Conservation (phyloP, 2,329 filamentous ascomycete species). For the Emergomyces africanus region DNA sequence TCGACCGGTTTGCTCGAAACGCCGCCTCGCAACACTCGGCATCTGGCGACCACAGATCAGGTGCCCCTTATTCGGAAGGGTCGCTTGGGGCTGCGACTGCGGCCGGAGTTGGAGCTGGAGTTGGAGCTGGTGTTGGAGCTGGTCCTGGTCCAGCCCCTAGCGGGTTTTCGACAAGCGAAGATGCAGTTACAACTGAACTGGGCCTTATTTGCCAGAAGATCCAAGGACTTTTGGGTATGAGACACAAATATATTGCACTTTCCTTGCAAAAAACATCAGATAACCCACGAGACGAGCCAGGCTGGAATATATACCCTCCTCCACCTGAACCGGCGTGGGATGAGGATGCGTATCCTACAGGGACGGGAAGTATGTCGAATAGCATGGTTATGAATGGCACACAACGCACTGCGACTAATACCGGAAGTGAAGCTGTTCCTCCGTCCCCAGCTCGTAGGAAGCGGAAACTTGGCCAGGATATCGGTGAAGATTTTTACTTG, state of each 20-base stretch:
- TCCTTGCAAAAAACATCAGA: conserved; percentile 72
- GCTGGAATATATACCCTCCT: conserved; percentile 81
- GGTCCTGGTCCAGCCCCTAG: conserved; percentile 48
- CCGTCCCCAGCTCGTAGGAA: conserved; percentile 42
- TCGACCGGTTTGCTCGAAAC: conserved; percentile 36
- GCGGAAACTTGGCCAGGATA: conserved; percentile 77
- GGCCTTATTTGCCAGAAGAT: conserved; percentile 81
- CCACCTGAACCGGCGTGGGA: conserved; percentile 88
- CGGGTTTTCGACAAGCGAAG: conserved; percentile 58
- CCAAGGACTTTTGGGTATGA: conserved; percentile 73
- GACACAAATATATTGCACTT: conserved; percentile 76
- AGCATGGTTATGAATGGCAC: conserved; percentile 13
- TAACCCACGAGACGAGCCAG: conserved; percentile 73
- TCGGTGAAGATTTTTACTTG: conserved; percentile 85
- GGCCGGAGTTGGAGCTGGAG: conserved; percentile 37
- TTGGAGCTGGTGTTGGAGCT: conserved; percentile 49
- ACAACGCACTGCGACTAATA: conserved; percentile 13
- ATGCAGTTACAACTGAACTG: conserved; percentile 72
- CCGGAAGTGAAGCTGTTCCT: conserved; percentile 19
- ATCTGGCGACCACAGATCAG: conserved; percentile 44
- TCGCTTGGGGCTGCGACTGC: conserved; percentile 47
- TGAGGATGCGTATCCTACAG: conserved; percentile 39
- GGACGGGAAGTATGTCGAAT: conserved; percentile 19
- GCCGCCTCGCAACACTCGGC: conserved; percentile 39
- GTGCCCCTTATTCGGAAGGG: conserved; percentile 40